Evolutionary conservation across 352 stramenopile species (phyloP).

Genomic region (Phytophthora boehmeriae): DNA sequence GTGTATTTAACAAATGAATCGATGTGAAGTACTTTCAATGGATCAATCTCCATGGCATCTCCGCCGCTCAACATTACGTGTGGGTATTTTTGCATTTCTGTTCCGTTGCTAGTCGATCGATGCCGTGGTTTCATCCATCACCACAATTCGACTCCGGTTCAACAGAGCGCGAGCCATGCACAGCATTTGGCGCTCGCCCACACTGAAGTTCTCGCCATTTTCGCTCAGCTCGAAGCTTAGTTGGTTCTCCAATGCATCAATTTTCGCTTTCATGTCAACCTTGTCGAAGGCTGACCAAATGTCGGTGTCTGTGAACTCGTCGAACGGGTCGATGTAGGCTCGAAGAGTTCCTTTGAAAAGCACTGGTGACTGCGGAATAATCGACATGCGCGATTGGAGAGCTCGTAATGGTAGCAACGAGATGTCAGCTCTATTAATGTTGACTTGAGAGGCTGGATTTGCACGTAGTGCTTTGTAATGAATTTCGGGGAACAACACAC

Average conservation of each 20-base stretch:
- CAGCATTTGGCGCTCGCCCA: constrained; percentile 93
- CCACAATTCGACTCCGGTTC: constrained; percentile 78
- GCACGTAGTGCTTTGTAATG: too few relatives aligned
- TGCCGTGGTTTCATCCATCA: constrained; percentile 95
- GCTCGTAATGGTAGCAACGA: constrained; percentile 29
- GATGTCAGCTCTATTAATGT: constrained; percentile 51
- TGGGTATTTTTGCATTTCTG: constrained; percentile 69
- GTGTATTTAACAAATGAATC: too few relatives aligned
- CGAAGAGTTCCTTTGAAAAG: constrained; percentile 89
- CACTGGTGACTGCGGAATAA: constrained; percentile 85
- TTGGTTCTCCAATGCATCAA: constrained; percentile 25
- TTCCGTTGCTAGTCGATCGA: constrained; percentile 70
- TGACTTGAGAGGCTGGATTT: too few relatives aligned
- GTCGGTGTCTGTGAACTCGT: constrained; percentile 66
- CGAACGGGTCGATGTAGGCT: constrained; percentile 90
- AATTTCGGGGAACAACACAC: too few relatives aligned
- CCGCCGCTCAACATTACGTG: too few relatives aligned
- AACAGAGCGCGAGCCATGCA: constrained; percentile 92
- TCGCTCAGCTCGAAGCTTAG: constrained; percentile 40
- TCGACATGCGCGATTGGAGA: constrained; percentile 40
- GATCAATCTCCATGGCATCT: too few relatives aligned
- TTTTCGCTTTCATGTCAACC: constrained; percentile 57
- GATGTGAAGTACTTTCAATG: too few relatives aligned
- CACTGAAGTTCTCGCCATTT: constrained; percentile 47
- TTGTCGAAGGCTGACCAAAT: constrained; percentile 70